Conservation (phyloP, 306 rosid species). For the Cicer yamashitae region DNA sequence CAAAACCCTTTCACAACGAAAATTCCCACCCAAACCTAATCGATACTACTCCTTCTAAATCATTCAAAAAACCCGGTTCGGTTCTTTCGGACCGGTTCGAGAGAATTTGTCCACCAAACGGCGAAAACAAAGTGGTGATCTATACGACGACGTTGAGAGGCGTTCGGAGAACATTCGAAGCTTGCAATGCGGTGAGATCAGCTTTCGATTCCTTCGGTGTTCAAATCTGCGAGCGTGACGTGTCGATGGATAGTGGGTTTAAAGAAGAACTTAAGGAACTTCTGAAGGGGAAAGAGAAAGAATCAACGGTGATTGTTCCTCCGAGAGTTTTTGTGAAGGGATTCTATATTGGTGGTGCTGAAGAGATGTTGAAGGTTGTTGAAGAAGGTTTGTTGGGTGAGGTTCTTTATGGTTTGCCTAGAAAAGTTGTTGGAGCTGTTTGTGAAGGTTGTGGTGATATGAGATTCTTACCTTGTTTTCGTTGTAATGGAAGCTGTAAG, state of each 20-base stretch:
- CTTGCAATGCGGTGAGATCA: conserved; percentile 70
- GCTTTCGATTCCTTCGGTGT: conserved; percentile 68
- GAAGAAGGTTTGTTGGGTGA: conserved; percentile 75
- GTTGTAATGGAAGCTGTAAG: conserved; percentile 84
- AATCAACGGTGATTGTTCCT: conserved; percentile 52
- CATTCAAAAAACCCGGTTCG: conserved; percentile 20
- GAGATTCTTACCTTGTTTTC: conserved; percentile 79
- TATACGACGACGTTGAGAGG: conserved; percentile 88
- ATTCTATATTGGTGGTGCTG: conserved; percentile 71
- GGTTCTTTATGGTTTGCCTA: conserved; percentile 68
- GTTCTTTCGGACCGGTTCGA: conserved; percentile 51
- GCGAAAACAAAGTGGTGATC: conserved; percentile 78
- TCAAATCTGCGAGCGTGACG: conserved; percentile 76
- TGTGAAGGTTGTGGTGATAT: conserved; percentile 90
- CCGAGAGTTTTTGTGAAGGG: conserved; percentile 84
- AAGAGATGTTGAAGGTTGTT: conserved; percentile 62
- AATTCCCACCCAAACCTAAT: conserved; percentile 67
- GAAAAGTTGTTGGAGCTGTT: conserved; percentile 59
- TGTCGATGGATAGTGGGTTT: conserved; percentile 84
- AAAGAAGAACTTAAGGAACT: conserved; percentile 63
- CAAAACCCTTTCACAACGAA: conserved; percentile 56
- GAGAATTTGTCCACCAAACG: conserved; percentile 68
- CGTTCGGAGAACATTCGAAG: conserved; percentile 76
- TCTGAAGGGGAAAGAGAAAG: conserved; percentile 55
- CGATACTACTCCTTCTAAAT: neutral